Evolutionary conservation across 257 asterid genomes (phyloP).

Genomic region (Ilex asprella): DNA sequence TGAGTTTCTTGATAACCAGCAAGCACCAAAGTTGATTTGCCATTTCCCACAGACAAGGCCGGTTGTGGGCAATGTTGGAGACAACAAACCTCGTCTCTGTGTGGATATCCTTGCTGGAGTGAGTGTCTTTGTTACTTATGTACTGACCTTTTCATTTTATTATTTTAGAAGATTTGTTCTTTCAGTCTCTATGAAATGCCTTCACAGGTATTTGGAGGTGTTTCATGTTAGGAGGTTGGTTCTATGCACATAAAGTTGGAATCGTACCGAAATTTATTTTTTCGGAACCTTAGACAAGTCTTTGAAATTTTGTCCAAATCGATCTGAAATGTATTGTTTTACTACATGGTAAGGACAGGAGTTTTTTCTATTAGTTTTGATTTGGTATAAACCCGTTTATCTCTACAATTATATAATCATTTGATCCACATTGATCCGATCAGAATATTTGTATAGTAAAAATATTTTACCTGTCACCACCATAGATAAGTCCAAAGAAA

Average conservation of each 20-base stretch:
- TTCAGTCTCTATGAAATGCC: not conserved
- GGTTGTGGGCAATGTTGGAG: constrained; percentile 32
- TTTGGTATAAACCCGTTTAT: too few species aligned
- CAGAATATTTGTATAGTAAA: too few species aligned
- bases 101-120: constrained; percentile 65
- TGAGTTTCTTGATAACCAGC: constrained; percentile 8
- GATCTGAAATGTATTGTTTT: not conserved
- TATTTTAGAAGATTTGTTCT: constrained; percentile 7
- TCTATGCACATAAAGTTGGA: too few species aligned
- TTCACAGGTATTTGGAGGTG: constrained; percentile 56
- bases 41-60: constrained; percentile 64
- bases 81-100: constrained; percentile 43
- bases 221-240: too few species aligned
- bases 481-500: too few species aligned
- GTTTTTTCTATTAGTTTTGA: not conserved
- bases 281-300: too few species aligned
- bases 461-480: not conserved
- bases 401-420: too few species aligned
- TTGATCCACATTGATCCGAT: too few species aligned
- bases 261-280: too few species aligned
- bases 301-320: too few species aligned
- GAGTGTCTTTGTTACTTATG: constrained; percentile 16
- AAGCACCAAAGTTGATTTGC: constrained; percentile 46
- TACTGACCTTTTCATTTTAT: constrained; percentile 1
- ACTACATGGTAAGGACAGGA: not conserved